Evolutionary conservation across 106 monocot genomes (phyloP), one percentile per base, ranked within the genome.

Genomic region (Cymbidium sinense): DNA sequence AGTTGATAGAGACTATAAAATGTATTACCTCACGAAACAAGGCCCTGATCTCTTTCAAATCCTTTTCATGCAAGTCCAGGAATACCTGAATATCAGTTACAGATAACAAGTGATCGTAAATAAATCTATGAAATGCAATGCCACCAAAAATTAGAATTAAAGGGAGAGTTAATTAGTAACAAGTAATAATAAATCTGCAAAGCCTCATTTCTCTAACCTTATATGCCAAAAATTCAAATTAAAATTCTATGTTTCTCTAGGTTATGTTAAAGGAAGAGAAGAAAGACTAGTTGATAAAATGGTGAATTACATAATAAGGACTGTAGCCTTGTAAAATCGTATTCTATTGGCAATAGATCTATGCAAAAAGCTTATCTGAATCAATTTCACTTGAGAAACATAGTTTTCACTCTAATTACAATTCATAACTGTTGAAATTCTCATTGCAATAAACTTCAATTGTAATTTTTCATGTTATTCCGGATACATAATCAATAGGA

Each of bases 21-120:
- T 36, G n/a, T 21, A 6, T 81, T 90, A 98, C 96, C 96, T 99
- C 98, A 77, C 51, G 87, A 84, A 90, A 92, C 36, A 99, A 78
- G 84, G 83, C 83, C 61, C 92, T 81, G 18, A 94, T 87, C 64
- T 87, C 82, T 83, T 84, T 99, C 80, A 92, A 77, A 78, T 92
- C 94, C 72, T 94, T 99, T 35, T 94, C 98, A 73, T 81, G 84
- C 83, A 94, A 82, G 74, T 99, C 90, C 39, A 99, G 70, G 79
- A 94, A 98, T 62, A 94, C 89, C 96, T 98, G 87, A n/a, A 44
- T 74, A 74, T 27, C 43, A 23, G 28, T 23, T 35, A 74, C 74
- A 71, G 36, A 34, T 36, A 71, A 78, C 70, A 77, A 62, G n/a
- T 20, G 23, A 5, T 23, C 3, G 30, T 31, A 80, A 18, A 41